Conservation (phyloP, 169 alveolate species). For the Pseudocohnilembus persalinus region DNA sequence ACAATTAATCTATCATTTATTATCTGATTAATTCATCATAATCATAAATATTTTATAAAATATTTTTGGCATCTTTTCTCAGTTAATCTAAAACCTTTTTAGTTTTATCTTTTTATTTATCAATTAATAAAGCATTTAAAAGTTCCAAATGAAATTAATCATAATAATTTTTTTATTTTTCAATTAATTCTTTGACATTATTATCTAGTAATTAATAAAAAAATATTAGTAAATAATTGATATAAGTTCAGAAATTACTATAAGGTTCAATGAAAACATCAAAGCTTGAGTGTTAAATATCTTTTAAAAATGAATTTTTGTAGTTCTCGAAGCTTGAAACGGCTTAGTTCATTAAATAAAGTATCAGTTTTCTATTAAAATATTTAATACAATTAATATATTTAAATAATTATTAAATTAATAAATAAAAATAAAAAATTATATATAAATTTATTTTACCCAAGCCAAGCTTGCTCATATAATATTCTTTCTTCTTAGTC, state of each 20-base stretch:
- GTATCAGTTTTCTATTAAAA: too few relatives aligned
- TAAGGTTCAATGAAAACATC: not conserved
- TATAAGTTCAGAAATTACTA: too few relatives aligned
- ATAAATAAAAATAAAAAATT: too few relatives aligned
- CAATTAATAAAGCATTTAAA: not conserved
- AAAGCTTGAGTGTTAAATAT: not conserved
- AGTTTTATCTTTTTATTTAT: not conserved
- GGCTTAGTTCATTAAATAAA: not conserved
- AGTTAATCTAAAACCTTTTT: not conserved
- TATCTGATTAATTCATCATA: not conserved
- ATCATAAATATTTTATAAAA: not conserved
- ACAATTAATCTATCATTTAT: too few relatives aligned
- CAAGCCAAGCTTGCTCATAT: not conserved
- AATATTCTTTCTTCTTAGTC: not conserved
- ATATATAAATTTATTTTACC: not conserved
- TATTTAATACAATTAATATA: too few relatives aligned
- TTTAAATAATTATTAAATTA: too few relatives aligned
- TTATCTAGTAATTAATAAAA: not conserved
- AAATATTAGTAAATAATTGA: not conserved
- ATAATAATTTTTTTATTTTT: too few relatives aligned
- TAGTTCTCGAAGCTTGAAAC: not conserved
- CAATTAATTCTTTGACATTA: not conserved
- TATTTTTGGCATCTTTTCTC: not conserved
- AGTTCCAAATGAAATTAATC: not conserved
- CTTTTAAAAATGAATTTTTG: too few relatives aligned